Percentiles rank a stretch among this genome's conserved stretches.
Evolutionary conservation across 305 asterid genomes (phyloP).

Genomic region (Plantago lanceolata): DNA sequence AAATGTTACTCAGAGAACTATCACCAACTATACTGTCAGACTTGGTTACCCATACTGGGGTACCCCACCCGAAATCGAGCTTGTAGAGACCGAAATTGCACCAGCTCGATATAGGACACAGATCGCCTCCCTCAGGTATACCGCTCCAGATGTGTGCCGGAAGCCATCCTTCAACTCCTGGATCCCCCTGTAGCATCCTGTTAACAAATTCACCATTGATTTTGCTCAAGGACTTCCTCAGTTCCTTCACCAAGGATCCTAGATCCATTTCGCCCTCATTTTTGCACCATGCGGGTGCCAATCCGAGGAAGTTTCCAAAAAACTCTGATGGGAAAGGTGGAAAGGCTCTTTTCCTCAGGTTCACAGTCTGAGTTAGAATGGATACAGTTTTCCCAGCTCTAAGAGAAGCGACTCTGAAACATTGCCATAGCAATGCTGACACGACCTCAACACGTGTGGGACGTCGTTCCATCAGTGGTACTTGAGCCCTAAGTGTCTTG

Average conservation of each 20-base stretch:
- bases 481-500: constrained; percentile 10
- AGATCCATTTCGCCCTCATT: background rate
- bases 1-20: too few relatives aligned
- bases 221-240: constrained; percentile 10
- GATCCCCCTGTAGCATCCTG: constrained; percentile 7
- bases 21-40: background rate
- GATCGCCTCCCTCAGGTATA: constrained; percentile 2
- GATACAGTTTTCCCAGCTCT: background rate
- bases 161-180: constrained; percentile 13
- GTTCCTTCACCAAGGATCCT: constrained; percentile 9
- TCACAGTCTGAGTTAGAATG: constrained; percentile 18
- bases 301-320: constrained; percentile 21
- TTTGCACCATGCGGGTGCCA: constrained; percentile 7
- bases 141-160: constrained; percentile 4
- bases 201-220: constrained; percentile 16
- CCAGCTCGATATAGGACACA: constrained; percentile 24
- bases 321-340: constrained; percentile 22
- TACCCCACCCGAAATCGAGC: constrained; percentile 24
- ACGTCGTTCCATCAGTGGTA: background rate
- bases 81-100: constrained; percentile 21
- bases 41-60: constrained; percentile 14
- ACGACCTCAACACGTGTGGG: constrained; percentile 28
- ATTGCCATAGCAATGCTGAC: background rate
- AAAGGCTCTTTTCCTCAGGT: constrained; percentile 24
- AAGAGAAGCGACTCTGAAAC: constrained; percentile 26